Evolutionary conservation across 2,329 filamentous ascomycete genomes (phyloP).

Genomic region (Chlorencoelia australis): DNA sequence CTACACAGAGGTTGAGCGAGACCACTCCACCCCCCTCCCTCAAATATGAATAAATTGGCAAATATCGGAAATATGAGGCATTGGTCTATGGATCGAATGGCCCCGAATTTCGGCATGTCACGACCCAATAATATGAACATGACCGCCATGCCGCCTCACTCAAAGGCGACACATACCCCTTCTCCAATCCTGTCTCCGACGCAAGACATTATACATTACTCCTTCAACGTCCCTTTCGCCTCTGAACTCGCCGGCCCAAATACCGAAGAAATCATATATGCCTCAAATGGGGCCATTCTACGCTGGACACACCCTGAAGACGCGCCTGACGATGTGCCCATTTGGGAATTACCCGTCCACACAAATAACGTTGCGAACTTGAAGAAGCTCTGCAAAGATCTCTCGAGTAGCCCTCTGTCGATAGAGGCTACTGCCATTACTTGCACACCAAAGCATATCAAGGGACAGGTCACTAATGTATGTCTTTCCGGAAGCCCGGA

Average conservation of each 20-base stretch:
- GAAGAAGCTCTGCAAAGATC: constrained; percentile 68
- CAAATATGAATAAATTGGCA: constrained; percentile 60
- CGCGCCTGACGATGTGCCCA: constrained; percentile 71
- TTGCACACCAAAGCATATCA: constrained; percentile 63
- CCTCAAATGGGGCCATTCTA: constrained; percentile 75
- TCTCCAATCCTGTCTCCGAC: constrained; percentile 57
- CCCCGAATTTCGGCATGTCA: constrained; percentile 54
- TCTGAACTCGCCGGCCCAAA: constrained; percentile 88
- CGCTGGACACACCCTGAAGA: constrained; percentile 91
- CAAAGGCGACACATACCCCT: constrained; percentile 43
- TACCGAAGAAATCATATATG: constrained; percentile 88
- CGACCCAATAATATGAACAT: constrained; percentile 35
- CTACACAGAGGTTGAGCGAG: too few relatives aligned
- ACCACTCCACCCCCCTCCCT: neutral
- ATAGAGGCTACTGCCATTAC: constrained; percentile 79
- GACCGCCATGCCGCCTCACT: constrained; percentile 41
- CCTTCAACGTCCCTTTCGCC: constrained; percentile 95
- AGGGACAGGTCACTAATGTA: constrained; percentile 70
- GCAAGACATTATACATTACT: constrained; percentile 73
- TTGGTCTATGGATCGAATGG: too few relatives aligned
- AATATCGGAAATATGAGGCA: constrained; percentile 66
- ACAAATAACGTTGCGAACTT: constrained; percentile 75
- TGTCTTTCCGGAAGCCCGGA: constrained; percentile 84
- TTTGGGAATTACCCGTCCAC: constrained; percentile 88
- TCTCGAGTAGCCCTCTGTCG: constrained; percentile 60